Evolutionary conservation across 2,329 filamentous ascomycete species (phyloP).

Genomic region (Colletotrichum cordylinicola): DNA sequence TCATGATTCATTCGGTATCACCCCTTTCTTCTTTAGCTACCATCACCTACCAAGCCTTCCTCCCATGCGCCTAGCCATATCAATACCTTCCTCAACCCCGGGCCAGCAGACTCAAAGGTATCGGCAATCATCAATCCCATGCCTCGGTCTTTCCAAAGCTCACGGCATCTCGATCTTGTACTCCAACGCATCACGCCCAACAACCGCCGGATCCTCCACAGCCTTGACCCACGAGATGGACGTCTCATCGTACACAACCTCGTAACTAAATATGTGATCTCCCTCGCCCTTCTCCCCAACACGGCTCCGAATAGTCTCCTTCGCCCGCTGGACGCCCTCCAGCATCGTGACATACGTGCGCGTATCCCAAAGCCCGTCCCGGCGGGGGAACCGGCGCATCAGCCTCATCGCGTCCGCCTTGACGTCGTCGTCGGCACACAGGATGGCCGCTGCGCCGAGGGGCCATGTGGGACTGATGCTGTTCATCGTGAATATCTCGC

Average conservation of each 20-base stretch:
- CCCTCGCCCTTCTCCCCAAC: not conserved
- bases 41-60: not conserved
- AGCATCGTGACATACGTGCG: constrained; percentile 42
- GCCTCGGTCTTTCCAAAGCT: not conserved
- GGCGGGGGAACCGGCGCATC: constrained; percentile 44
- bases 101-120: not conserved
- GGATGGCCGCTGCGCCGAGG: constrained; percentile 44
- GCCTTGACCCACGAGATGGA: constrained; percentile 11
- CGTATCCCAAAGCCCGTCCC: constrained; percentile 50
- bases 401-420: constrained; percentile 46
- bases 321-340: not conserved
- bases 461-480: constrained; percentile 40
- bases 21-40: not conserved
- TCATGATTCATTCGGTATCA: not conserved
- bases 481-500: constrained; percentile 10
- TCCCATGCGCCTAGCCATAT: not conserved
- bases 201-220: not conserved
- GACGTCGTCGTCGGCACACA: constrained; percentile 42
- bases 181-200: not conserved
- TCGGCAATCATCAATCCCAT: not conserved
- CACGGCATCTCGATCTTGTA: constrained; percentile 6
- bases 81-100: not conserved
- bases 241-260: constrained; percentile 15
- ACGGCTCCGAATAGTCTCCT: not conserved
- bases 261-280: not conserved